These are phyloP conservation scores for Hypoxylon lienhwacheense DNA, from an alignment of 495 filamentous ascomycete species.

Conservation along the genomic window DNA sequence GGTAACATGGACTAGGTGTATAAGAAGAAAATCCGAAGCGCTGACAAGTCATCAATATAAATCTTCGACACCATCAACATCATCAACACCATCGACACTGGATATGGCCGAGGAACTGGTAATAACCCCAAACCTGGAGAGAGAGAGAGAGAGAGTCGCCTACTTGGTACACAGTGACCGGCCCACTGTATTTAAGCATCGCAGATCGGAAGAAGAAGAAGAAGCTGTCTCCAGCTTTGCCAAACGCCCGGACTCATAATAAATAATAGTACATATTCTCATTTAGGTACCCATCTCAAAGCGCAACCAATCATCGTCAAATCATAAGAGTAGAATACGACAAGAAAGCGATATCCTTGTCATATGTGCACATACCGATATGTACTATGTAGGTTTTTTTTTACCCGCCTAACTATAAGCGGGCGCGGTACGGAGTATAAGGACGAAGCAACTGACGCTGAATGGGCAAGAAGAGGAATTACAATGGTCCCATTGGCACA, in stretches of 20 bases:
- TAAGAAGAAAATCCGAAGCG: no score
- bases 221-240: conserved; percentile 14
- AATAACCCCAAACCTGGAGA: conserved; percentile 7
- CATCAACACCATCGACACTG: conserved; percentile 20
- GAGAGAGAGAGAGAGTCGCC: background rate
- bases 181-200: conserved; percentile 9
- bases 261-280: conserved; percentile 5
- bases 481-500: conserved; percentile 23
- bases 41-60: no score
- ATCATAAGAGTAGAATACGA: conserved; percentile 25
- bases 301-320: background rate
- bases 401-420: conserved; percentile 15
- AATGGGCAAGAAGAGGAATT: conserved; percentile 17
- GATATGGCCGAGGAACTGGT: conserved; percentile 31
- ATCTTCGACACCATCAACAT: no score
- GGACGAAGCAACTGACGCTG: background rate
- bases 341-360: conserved; percentile 10
- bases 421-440: conserved; percentile 12
- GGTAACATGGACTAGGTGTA: no score
- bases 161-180: conserved; percentile 10
- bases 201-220: conserved; percentile 11
- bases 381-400: conserved; percentile 7
- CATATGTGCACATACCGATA: no score
- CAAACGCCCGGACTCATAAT: conserved; percentile 24
- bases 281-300: background rate